Conservation (phyloP, 352 stramenopile genomes). For the Pythium periplocum region DNA sequence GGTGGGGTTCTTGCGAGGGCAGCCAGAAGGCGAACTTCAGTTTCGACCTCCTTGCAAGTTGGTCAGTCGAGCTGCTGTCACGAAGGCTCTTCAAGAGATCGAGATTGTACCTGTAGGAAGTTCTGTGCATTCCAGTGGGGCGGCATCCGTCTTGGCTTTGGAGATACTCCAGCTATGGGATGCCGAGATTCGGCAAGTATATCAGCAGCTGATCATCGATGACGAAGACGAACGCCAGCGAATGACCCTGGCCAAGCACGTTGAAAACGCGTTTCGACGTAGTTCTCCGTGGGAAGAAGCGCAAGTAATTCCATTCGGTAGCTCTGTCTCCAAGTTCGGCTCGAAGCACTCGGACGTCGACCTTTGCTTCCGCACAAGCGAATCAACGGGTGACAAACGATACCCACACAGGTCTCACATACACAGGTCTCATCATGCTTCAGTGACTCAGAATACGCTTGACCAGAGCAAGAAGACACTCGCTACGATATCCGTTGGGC, state of each 20-base stretch:
- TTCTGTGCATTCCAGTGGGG: too few relatives aligned
- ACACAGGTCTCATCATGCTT: too few relatives aligned
- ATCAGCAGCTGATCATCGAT: background rate
- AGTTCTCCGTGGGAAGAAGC: constrained; percentile 44
- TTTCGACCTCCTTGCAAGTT: too few relatives aligned
- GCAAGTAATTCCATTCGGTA: constrained; percentile 63
- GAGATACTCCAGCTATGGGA: background rate
- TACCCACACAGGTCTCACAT: too few relatives aligned
- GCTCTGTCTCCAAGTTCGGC: constrained; percentile 70
- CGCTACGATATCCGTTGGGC: too few relatives aligned
- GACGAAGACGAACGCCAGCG: constrained; percentile 8
- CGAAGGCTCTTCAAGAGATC: too few relatives aligned
- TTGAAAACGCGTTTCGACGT: constrained; percentile 35
- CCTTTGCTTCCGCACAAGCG: constrained; percentile 48
- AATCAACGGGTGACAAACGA: constrained; percentile 4
- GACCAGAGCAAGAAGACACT: too few relatives aligned
- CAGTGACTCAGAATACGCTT: too few relatives aligned
- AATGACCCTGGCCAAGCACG: constrained; percentile 26
- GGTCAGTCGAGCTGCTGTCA: too few relatives aligned
- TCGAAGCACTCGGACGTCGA: constrained; percentile 74
- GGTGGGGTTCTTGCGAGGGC: constrained; percentile 17
- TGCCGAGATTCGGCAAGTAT: background rate
- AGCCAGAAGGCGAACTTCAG: too few relatives aligned
- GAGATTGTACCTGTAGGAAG: too few relatives aligned
- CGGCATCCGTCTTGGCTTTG: too few relatives aligned